These are phyloP conservation scores for Drechslerella coelobrocha DNA, from an alignment of 2,329 filamentous ascomycete genomes.

Conservation along the genomic window DNA sequence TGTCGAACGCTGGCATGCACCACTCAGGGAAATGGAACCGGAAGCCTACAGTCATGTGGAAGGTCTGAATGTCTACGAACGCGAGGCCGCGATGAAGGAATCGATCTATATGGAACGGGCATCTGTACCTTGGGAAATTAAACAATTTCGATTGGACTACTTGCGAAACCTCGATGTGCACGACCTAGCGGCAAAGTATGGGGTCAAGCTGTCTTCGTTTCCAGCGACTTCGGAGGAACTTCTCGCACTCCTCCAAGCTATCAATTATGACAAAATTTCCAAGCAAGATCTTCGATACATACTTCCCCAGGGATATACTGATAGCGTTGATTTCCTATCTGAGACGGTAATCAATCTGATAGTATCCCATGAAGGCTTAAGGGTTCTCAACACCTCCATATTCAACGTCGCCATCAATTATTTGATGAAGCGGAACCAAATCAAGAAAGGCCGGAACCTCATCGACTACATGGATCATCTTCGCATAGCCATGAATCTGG, in stretches of 20 bases:
- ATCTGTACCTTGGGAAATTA: constrained; percentile 11
- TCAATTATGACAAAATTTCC: constrained; percentile 20
- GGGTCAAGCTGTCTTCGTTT: constrained; percentile 16
- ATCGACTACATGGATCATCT: constrained; percentile 39
- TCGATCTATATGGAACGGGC: background rate
- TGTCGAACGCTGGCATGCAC: constrained; percentile 9
- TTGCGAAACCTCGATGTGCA: constrained; percentile 24
- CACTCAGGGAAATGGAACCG: constrained; percentile 23
- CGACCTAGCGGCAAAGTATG: constrained; percentile 10
- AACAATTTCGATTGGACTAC: constrained; percentile 26
- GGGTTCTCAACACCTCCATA: constrained; percentile 26
- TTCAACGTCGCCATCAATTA: constrained; percentile 43
- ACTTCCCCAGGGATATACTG: constrained; percentile 23
- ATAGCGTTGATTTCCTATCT: constrained; percentile 31
- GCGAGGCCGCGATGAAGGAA: constrained; percentile 8
- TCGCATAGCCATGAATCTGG: constrained; percentile 24
- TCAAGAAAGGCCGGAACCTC: constrained; percentile 34
- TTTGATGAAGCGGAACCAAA: constrained; percentile 27
- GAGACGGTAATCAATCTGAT: constrained; percentile 26
- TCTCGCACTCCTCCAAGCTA: constrained; percentile 17
- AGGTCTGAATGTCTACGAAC: constrained; percentile 10
- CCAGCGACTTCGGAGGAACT: constrained; percentile 22
- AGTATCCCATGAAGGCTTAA: constrained; percentile 19
- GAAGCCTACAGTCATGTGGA: constrained; percentile 15
- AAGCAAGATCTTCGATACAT: constrained; percentile 38